Evolutionary conservation across 805 yeast genomes (phyloP).

Genomic region (Hanseniaspora nectarophila): DNA sequence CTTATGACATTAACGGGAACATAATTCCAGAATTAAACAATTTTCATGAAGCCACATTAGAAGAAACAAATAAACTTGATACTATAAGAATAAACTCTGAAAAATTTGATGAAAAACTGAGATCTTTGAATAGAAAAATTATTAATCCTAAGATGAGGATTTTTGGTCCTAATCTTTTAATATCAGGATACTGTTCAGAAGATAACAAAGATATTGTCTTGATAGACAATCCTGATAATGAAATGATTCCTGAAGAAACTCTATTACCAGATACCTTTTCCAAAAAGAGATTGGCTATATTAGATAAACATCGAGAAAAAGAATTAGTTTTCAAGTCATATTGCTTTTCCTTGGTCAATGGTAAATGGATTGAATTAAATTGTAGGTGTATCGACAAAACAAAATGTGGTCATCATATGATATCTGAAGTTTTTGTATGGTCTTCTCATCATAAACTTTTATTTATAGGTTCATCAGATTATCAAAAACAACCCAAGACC

Average conservation of each 20-base stretch:
- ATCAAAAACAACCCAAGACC: slow-evolving; percentile 17
- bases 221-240: slow-evolving; percentile 38
- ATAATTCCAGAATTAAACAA: slow-evolving; percentile 27
- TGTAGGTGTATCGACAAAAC: slow-evolving; percentile 42
- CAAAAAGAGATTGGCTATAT: neutral
- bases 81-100: slow-evolving; percentile 21
- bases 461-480: slow-evolving; percentile 38
- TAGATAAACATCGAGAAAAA: neutral
- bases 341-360: slow-evolving; percentile 25
- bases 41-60: slow-evolving; percentile 14
- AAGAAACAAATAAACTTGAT: slow-evolving; percentile 21
- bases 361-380: slow-evolving; percentile 53
- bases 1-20: slow-evolving; percentile 20
- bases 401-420: slow-evolving; percentile 39
- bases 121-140: slow-evolving; percentile 32
- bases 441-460: slow-evolving; percentile 62
- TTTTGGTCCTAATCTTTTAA: slow-evolving; percentile 54
- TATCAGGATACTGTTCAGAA: slow-evolving; percentile 46
- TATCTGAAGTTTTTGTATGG: slow-evolving; percentile 65
- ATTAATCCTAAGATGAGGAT: slow-evolving; percentile 47
- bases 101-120: slow-evolving; percentile 16
- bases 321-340: slow-evolving; percentile 23
- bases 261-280: neutral
- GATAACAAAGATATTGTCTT: slow-evolving; percentile 19
- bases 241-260: slow-evolving; percentile 28